These are phyloP conservation scores for Ogataea pignaliae DNA, from an alignment of 805 yeast species.

Conservation along the genomic window DNA sequence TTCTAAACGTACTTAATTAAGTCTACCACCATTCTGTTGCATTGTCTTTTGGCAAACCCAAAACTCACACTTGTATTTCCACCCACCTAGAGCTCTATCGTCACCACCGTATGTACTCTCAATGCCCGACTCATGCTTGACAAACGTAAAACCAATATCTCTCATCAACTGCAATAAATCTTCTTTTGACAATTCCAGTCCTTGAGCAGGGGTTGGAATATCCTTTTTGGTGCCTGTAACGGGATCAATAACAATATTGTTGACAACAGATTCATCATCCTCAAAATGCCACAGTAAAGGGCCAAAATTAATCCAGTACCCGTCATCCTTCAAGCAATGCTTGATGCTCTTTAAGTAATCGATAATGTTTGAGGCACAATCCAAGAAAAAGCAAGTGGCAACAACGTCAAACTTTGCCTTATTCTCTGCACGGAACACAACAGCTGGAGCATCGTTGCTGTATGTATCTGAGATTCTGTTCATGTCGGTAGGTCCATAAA, in stretches of 20 bases:
- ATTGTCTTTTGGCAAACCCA: constrained; percentile 52
- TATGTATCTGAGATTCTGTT: constrained; percentile 31
- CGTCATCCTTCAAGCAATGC: constrained; percentile 41
- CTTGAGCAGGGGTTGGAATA: constrained; percentile 38
- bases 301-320: constrained; percentile 63
- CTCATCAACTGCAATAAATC: constrained; percentile 47
- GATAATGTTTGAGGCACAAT: constrained; percentile 55
- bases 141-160: constrained; percentile 47
- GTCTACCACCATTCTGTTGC: background rate
- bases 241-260: constrained; percentile 21
- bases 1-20: background rate
- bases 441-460: constrained; percentile 35
- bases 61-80: constrained; percentile 57
- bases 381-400: constrained; percentile 58
- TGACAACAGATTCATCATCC: constrained; percentile 34
- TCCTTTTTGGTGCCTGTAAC: constrained; percentile 17
- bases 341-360: constrained; percentile 50
- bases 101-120: constrained; percentile 53
- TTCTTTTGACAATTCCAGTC: constrained; percentile 55
- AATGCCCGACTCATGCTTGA: constrained; percentile 39
- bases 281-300: constrained; percentile 74
- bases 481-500: constrained; percentile 50
- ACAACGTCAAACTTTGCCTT: constrained; percentile 39
- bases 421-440: constrained; percentile 39
- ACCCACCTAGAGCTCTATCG: constrained; percentile 44